Base-by-base conservation (phyloP, 164 flowering plant genomes). In the Sextonia rubra region DNA sequence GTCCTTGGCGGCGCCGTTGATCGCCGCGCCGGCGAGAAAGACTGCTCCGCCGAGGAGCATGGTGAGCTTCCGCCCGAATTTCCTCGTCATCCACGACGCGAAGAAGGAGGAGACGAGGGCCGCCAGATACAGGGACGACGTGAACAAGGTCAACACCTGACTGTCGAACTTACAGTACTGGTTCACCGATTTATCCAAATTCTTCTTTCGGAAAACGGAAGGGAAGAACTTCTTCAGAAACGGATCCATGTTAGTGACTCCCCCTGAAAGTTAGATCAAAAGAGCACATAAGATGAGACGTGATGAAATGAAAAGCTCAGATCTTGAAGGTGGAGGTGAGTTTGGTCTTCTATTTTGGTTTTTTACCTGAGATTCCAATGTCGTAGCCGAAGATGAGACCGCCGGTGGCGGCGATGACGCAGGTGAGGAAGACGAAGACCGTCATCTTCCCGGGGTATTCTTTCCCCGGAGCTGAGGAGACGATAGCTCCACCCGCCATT, bases 381-480 rank as follows among this genome's bases (percentile, higher is more conserved):
- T 90, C 94, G 69, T 90, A 90, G 22, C 94, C 94, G 77, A 88
- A 88, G 71, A 90, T 88, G 47, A 86, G 71, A 66, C 94, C 94
- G 3, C 94, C 94, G 80, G 87, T 86, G 81, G 88, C 90, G 0
- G 90, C 94, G 55, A 88, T 85, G 56, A 90, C 76, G 69, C 90
- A 88, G 29, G 89, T 83, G 27, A 82, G 60, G 0, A 71, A 18
- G 29, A 88, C 92, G 66, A 47, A 81, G 0, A 72, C 79, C 22
- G 92, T 90, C 5, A 88, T 81, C 47, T 81, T 84, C 0, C 92
- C 91, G 1, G 90, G 85, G 58, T 88, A 90, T 69, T 68, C 84
- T 71, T 76, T 83, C 18, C 80, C 77, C 27, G 2, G 69, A 48
- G 70, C 74, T 1, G 26, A 9, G 18, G 79, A 47, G 7, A 29